phyloP scores from a whole-genome alignment of 2,329 filamentous ascomycete species.

The Arachnomyces sp. region DNA sequence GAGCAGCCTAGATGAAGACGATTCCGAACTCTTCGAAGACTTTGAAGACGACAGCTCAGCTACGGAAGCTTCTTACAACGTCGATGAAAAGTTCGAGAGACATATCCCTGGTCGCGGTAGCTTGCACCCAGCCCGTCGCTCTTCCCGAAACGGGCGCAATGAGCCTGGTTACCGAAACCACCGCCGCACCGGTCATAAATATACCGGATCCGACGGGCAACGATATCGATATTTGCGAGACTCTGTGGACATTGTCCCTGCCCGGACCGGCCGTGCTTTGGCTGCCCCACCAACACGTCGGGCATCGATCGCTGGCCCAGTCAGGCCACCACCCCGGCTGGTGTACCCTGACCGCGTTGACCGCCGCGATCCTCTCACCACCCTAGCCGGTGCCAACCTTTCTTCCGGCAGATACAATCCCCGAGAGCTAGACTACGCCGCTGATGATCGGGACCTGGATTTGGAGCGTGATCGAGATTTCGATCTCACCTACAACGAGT shows the following conservation, averaged over 20 bases:
- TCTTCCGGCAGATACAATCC: background rate
- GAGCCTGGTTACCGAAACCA: constrained; percentile 19
- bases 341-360: constrained; percentile 15
- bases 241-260: constrained; percentile 19
- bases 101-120: constrained; percentile 13
- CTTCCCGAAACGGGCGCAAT: constrained; percentile 11
- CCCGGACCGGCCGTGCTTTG: background rate
- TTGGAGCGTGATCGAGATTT: constrained; percentile 8
- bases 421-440: constrained; percentile 1
- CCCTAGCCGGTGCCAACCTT: constrained; percentile 1
- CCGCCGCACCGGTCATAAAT: constrained; percentile 16
- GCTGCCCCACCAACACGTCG: too few relatives aligned
- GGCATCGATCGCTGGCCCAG: too few relatives aligned
- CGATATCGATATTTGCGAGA: constrained; percentile 12
- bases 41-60: constrained; percentile 19
- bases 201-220: background rate
- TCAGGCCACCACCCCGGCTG: constrained; percentile 6
- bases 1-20: constrained; percentile 23
- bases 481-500: constrained; percentile 6
- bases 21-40: constrained; percentile 22
- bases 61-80: constrained; percentile 18
- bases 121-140: constrained; percentile 14
- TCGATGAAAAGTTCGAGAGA: constrained; percentile 16
- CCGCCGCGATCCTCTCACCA: constrained; percentile 5
- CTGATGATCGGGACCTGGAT: constrained; percentile 6